A percentile compares a stretch with the other conserved stretches of the same genome.
phyloP scores from a whole-genome alignment of 768 basidiomycete species.

The Pleurotus djamor region DNA sequence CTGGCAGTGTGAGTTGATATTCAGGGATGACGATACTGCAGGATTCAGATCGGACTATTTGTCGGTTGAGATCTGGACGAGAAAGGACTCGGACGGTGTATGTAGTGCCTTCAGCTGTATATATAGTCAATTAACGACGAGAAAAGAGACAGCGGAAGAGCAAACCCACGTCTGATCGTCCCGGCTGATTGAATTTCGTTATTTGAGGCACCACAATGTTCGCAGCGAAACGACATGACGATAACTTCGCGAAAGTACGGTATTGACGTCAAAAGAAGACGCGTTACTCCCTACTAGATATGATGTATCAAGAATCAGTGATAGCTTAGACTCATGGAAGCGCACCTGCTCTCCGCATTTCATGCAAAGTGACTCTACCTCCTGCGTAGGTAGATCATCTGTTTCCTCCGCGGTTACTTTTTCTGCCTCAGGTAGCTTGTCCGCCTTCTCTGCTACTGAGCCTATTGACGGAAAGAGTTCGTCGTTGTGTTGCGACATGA shows the following conservation, averaged over 20 bases:
- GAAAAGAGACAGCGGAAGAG: not conserved
- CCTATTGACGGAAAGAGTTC: slow-evolving; percentile 57
- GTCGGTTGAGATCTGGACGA: slow-evolving; percentile 83
- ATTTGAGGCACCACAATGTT: slow-evolving; percentile 85
- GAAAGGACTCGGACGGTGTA: slow-evolving; percentile 80
- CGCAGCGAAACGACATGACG: slow-evolving; percentile 95
- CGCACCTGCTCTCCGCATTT: slow-evolving; percentile 86
- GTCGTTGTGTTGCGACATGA: slow-evolving; percentile 9
- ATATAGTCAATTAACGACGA: not conserved
- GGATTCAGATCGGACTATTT: slow-evolving; percentile 85
- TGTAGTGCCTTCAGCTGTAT: slow-evolving; percentile 72
- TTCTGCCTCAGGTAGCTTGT: slow-evolving; percentile 28
- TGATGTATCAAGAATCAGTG: slow-evolving; percentile 16
- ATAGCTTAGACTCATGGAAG: not conserved
- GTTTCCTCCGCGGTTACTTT: slow-evolving; percentile 32
- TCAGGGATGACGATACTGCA: slow-evolving; percentile 86
- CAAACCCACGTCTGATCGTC: slow-evolving; percentile 69
- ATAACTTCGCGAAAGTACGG: slow-evolving; percentile 96
- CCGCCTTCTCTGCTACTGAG: slow-evolving; percentile 44
- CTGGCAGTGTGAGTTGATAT: slow-evolving; percentile 86
- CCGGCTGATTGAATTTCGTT: slow-evolving; percentile 96
- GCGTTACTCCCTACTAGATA: slow-evolving; percentile 72
- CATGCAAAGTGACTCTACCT: slow-evolving; percentile 94
- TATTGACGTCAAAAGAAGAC: slow-evolving; percentile 88
- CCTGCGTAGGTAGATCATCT: slow-evolving; percentile 71